Conservation (phyloP, 768 basidiomycete genomes). For the Agaricus subrufescens region DNA sequence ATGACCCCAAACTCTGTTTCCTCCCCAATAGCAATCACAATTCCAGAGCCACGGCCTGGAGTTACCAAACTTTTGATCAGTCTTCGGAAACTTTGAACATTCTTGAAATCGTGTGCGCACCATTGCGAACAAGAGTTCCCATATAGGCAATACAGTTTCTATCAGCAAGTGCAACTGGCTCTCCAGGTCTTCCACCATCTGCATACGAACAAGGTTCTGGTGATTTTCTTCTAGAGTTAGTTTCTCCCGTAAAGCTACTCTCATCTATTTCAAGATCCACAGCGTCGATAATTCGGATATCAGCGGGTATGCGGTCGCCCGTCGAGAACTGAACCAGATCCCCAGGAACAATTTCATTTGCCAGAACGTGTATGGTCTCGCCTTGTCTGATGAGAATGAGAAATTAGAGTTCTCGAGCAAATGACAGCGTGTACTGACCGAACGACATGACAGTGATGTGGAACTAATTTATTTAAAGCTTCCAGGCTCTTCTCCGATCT, state of each 20-base stretch:
- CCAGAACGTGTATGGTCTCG: constrained; percentile 73
- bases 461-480: constrained; percentile 94
- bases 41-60: constrained; percentile 73
- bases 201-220: constrained; percentile 45
- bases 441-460: constrained; percentile 91
- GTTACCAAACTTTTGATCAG: background rate
- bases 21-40: constrained; percentile 83
- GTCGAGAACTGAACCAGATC: constrained; percentile 87
- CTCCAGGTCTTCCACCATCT: constrained; percentile 29
- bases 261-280: constrained; percentile 93
- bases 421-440: constrained; percentile 37
- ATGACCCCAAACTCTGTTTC: constrained; percentile 95
- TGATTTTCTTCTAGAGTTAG: constrained; percentile 70
- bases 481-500: constrained; percentile 93
- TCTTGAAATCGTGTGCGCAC: constrained; percentile 27
- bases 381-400: constrained; percentile 44
- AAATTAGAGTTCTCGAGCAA: background rate
- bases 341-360: constrained; percentile 95
- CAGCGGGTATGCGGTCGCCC: constrained; percentile 92
- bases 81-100: background rate
- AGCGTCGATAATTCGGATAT: constrained; percentile 78
- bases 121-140: constrained; percentile 92
- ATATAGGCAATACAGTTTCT: constrained; percentile 88
- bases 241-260: constrained; percentile 93
- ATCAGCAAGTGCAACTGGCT: constrained; percentile 68